Percentiles rank a stretch among this genome's conserved stretches.
These are phyloP conservation scores for Venustampulla echinocandica DNA, from an alignment of 495 filamentous ascomycete genomes.

Conservation along the genomic window DNA sequence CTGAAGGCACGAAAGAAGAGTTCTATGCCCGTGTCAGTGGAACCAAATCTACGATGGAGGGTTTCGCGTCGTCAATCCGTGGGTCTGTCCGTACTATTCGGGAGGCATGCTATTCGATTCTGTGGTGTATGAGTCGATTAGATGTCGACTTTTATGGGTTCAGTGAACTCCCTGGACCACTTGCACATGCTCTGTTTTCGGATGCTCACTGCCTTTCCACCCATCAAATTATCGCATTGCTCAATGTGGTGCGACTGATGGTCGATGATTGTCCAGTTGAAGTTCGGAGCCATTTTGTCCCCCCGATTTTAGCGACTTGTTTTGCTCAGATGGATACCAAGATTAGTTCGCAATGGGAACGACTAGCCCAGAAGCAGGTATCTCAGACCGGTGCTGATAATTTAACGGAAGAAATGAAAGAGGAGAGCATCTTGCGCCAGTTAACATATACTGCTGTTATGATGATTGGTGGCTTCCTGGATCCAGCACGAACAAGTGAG, in stretches of 20 bases:
- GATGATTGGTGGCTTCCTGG: conserved; percentile 79
- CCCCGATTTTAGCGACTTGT: conserved; percentile 71
- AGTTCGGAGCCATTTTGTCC: conserved; percentile 70
- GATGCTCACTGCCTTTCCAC: conserved; percentile 79
- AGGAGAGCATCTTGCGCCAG: conserved; percentile 91
- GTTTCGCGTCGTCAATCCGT: conserved; percentile 85
- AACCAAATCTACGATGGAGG: conserved; percentile 84
- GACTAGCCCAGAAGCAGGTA: conserved; percentile 46
- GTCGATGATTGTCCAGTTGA: conserved; percentile 84
- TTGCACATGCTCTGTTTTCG: conserved; percentile 76
- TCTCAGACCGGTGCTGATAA: conserved; percentile 52
- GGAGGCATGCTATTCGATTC: conserved; percentile 85
- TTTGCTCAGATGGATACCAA: conserved; percentile 83
- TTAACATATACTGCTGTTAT: conserved; percentile 85
- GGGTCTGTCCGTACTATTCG: conserved; percentile 81
- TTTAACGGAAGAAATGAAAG: conserved; percentile 93
- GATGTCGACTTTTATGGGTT: conserved; percentile 86
- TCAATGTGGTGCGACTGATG: conserved; percentile 76
- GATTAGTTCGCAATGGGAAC: conserved; percentile 79
- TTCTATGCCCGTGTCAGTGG: conserved; percentile 88
- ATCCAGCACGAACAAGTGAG: conserved; percentile 41
- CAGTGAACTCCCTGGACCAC: conserved; percentile 68
- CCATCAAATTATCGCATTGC: conserved; percentile 83
- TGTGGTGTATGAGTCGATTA: conserved; percentile 86
- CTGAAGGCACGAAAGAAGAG: conserved; percentile 84